These are phyloP conservation scores for Pythium apleroticum DNA, from an alignment of 352 stramenopile species.

Conservation along the genomic window DNA sequence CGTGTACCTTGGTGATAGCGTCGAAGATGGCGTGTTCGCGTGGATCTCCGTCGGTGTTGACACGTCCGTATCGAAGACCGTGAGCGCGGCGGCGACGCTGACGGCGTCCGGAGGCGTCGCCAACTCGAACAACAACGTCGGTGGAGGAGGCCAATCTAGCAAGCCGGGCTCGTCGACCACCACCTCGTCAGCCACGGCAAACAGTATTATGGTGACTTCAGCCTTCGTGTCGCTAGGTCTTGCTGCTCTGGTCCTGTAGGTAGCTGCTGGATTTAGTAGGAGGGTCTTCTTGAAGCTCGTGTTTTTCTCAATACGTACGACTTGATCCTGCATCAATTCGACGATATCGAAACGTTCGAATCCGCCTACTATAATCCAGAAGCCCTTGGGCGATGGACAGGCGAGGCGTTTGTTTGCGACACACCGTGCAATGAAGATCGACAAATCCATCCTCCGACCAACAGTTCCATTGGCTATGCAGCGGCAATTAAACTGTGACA, in stretches of 20 bases:
- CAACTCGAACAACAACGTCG: constrained; percentile 3
- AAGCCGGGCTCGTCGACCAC: not conserved
- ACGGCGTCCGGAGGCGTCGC: constrained; percentile 7
- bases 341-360: too few relatives aligned
- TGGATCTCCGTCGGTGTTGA: constrained; percentile 32
- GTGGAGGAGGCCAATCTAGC: not conserved
- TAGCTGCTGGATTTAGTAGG: too few relatives aligned
- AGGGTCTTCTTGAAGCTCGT: too few relatives aligned
- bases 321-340: too few relatives aligned
- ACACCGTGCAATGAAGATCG: too few relatives aligned
- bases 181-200: not conserved
- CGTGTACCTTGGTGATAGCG: constrained; percentile 22
- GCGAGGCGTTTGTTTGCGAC: too few relatives aligned
- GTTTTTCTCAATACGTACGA: too few relatives aligned
- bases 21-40: constrained; percentile 23
- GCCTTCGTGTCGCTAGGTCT: not conserved
- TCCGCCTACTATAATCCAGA: too few relatives aligned
- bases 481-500: not conserved
- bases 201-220: not conserved
- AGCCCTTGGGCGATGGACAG: too few relatives aligned
- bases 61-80: constrained; percentile 7
- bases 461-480: too few relatives aligned
- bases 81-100: constrained; percentile 10
- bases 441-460: too few relatives aligned
- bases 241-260: not conserved